These are phyloP conservation scores for Lasiodiplodia theobromae DNA, from an alignment of 2,329 filamentous ascomycete species.

Conservation along the genomic window DNA sequence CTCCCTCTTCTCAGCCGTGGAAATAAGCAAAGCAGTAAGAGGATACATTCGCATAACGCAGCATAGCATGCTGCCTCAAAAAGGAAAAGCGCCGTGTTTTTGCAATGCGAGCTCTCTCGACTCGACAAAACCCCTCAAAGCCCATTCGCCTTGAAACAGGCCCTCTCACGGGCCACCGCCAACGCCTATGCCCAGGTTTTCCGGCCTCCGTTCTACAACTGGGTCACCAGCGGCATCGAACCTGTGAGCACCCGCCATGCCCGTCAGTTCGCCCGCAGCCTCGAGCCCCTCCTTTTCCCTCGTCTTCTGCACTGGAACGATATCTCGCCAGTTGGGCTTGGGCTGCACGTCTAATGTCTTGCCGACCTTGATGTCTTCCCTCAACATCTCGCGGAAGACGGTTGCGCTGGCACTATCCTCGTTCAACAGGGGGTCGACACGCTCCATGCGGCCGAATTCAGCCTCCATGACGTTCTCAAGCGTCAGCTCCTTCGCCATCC, in stretches of 20 bases:
- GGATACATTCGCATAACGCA: slow-evolving; percentile 1
- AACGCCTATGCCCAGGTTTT: slow-evolving; percentile 15
- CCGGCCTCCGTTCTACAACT: slow-evolving; percentile 13
- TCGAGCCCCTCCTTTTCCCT: slow-evolving; percentile 20
- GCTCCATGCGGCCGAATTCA: slow-evolving; percentile 59
- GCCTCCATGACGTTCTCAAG: slow-evolving; percentile 78
- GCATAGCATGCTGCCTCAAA: background rate
- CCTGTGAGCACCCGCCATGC: slow-evolving; percentile 8
- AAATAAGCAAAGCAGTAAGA: background rate
- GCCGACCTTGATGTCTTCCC: slow-evolving; percentile 41
- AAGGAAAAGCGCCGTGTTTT: background rate
- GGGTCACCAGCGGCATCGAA: slow-evolving; percentile 16
- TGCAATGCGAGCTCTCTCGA: background rate
- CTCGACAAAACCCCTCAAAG: background rate
- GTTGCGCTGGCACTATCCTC: slow-evolving; percentile 39
- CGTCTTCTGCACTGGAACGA: background rate
- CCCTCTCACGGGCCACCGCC: slow-evolving; percentile 1
- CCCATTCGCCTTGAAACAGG: background rate
- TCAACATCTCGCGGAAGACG: slow-evolving; percentile 43
- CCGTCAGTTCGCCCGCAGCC: slow-evolving; percentile 3
- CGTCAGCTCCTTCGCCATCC: slow-evolving; percentile 80
- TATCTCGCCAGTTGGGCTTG: slow-evolving; percentile 20
- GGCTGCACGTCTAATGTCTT: slow-evolving; percentile 18
- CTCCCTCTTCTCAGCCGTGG: background rate
- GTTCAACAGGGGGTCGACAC: slow-evolving; percentile 44